Base-by-base conservation (phyloP, 768 basidiomycete species). In the Agrocybe praecox region DNA sequence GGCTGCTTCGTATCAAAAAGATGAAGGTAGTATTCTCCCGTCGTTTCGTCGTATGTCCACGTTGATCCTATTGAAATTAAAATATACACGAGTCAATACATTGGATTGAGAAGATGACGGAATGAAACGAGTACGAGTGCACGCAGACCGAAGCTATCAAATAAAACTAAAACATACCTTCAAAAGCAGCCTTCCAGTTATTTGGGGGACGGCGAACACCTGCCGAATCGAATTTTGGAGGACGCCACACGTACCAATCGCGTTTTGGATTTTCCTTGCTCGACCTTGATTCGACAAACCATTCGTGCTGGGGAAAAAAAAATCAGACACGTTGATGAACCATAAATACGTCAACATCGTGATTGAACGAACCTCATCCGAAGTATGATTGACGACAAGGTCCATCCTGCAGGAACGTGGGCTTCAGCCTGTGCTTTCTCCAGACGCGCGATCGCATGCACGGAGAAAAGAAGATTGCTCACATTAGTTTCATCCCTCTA, bases 231-330 rank as follows among this genome's bases (percentile, higher is more conserved):
- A 72, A 76, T 60, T 72, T 78, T 2, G 86, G 81, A 3, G 85
- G 82, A 15, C 83, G 79, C 89, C 90, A 91, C 57, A 87, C 78
- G 69, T 90, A 92, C 87, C 88, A 90, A 64, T 90, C 82, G 14
- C 89, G 80, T 68, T 87, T 89, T 0, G 84, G 79, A 64, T 81
- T 76, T 7, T 73, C 67, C 74, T 83, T 66, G 71, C 77, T 67
- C 61, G 81, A 73, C 26, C 72, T 73, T 22, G 87, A 86, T 62
- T 83, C 75, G 29, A 77, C 57, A 72, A 90, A 92, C 90, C 90
- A 92, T 11, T 75, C 77, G 62, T 90, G 90, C 86, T 26, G 32
- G n/a, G n/a, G n/a, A n/a, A n/a, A n/a, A n/a, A n/a, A n/a, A n/a
- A 36, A 53, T 9, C 32, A n/a, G 21, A 18, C 21, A 23, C 26